Base-by-base conservation (phyloP, 352 stramenopile genomes). In the Phytophthora tubulina region DNA sequence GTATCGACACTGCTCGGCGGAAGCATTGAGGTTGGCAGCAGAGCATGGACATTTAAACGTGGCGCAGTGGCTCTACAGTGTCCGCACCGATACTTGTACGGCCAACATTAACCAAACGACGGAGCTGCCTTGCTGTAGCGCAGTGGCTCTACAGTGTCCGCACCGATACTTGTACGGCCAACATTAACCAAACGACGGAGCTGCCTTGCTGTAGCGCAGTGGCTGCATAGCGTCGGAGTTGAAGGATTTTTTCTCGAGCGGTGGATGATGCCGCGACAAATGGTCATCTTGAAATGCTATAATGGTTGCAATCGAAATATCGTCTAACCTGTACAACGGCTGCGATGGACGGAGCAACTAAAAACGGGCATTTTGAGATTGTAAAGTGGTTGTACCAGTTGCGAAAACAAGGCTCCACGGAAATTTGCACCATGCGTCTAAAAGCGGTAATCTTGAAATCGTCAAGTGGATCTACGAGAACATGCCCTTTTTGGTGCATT, bases 11-110 rank as follows among this genome's bases (percentile, higher is more conserved):
- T 51, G 55, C 31, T 17, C 10, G 30, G 42, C 41, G 30, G 2
- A 39, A 7, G 44, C 45, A 35, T 21, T 49, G 21, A 41, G 49
- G n/a, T 14, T n/a, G 21, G 39, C 54, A 51, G 31, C 15, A 38
- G 15, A 31, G 7, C 10, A 63, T 11, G 63, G 42, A 7, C 63
- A 63, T 51, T 50, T 70, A 2, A 52, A 57, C 4, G 33, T 58
- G 14, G 32, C 50, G 30, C 39, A 56, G 50, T 69, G 49, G 39
- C 33, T 63, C 10, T 53, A 54, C 14, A 7, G 4, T 38, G 42
- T 14, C 1, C 30, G 13, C 9, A 41, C 2, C 3, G 10, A 33
- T 30, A 15, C 6, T 4, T 2, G 21, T 27, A 27, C 21, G 21
- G 21, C 21, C 21, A 27, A 27, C 21, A 50, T 1, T 31, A 50